phyloP scores from a whole-genome alignment of 176 grass and related monocot species.

The Metroxylon sagu region DNA sequence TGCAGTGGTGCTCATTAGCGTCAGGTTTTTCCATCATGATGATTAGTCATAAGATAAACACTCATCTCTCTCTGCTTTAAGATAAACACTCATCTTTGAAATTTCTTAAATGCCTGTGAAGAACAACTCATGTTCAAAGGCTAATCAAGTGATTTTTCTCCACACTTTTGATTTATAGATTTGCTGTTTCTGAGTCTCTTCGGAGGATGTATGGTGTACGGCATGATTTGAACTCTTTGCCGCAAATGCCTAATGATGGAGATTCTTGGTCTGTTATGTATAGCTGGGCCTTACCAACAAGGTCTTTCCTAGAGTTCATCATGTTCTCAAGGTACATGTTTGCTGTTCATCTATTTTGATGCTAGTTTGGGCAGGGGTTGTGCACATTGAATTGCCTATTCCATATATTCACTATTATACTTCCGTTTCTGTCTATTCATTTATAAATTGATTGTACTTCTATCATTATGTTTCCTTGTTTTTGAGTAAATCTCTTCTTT shows the following conservation, averaged over 20 bases:
- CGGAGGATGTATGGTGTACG: constrained; percentile 79
- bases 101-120: no score
- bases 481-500: no score
- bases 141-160: neutral
- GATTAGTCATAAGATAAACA: no score
- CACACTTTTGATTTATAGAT: constrained; percentile 31
- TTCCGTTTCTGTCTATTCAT: no score
- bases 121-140: no score
- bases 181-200: constrained; percentile 52
- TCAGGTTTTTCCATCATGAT: no score
- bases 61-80: no score
- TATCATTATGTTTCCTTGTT: no score
- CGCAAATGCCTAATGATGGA: constrained; percentile 65
- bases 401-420: neutral
- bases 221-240: constrained; percentile 45
- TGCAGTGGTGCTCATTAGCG: no score
- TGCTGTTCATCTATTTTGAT: neutral
- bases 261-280: constrained; percentile 91
- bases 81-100: no score
- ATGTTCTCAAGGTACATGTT: constrained; percentile 90
- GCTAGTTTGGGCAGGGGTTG: constrained; percentile 7
- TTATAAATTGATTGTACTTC: no score
- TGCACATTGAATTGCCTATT: neutral
- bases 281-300: constrained; percentile 89
- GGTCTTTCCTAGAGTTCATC: constrained; percentile 91